Conservation (phyloP, 208 protist species). For the Crithidia brevicula region DNA sequence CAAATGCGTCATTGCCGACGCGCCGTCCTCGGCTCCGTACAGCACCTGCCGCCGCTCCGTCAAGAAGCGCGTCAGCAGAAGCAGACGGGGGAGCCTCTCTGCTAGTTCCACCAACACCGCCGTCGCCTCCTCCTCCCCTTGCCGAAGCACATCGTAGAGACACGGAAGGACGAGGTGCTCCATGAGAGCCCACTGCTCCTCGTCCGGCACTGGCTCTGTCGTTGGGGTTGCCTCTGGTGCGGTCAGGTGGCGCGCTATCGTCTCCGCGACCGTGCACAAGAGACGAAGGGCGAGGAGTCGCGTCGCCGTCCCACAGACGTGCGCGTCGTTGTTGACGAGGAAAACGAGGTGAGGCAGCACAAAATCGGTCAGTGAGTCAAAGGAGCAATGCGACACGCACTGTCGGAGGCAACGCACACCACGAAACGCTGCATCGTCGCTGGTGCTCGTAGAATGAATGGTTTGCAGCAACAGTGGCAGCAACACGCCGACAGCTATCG, state of each 20-base stretch:
- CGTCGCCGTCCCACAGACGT: slow-evolving; percentile 29
- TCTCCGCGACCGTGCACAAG: slow-evolving; percentile 35
- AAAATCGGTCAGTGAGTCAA: slow-evolving; percentile 39
- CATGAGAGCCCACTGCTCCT: slow-evolving; percentile 37
- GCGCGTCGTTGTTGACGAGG: slow-evolving; percentile 37
- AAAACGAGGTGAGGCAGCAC: slow-evolving; percentile 56
- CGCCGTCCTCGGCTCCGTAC: slow-evolving; percentile 12
- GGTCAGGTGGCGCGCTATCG: slow-evolving; percentile 26
- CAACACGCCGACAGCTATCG: slow-evolving; percentile 35
- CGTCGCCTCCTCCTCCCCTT: slow-evolving; percentile 32
- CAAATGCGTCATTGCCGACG: background rate
- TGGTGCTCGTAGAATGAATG: slow-evolving; percentile 28
- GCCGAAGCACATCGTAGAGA: slow-evolving; percentile 31
- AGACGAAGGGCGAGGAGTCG: slow-evolving; percentile 64
- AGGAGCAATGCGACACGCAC: slow-evolving; percentile 35
- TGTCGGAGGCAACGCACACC: slow-evolving; percentile 45
- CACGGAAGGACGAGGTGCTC: slow-evolving; percentile 42
- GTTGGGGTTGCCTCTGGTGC: background rate
- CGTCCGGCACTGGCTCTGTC: slow-evolving; percentile 4
- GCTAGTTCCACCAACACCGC: slow-evolving; percentile 67
- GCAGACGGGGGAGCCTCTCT: slow-evolving; percentile 58
- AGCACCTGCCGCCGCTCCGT: slow-evolving; percentile 47
- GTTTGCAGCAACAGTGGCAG: slow-evolving; percentile 63
- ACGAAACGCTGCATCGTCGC: slow-evolving; percentile 52
- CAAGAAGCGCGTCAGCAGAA: slow-evolving; percentile 50